Evolutionary conservation across 345 rosid genomes (phyloP).

Genomic region (Mangifera indica): DNA sequence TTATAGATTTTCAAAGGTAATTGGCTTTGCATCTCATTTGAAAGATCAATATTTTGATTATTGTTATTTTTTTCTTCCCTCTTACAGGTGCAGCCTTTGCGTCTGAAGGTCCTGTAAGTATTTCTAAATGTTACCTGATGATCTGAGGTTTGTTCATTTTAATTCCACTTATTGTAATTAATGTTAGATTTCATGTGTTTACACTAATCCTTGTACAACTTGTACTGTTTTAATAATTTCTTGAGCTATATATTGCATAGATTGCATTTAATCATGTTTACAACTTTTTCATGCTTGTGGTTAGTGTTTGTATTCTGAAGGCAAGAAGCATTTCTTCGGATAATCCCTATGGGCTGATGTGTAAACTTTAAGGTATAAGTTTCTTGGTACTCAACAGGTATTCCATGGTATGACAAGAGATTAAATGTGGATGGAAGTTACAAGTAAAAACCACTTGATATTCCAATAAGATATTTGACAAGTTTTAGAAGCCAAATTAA

Average conservation of each 20-base stretch:
- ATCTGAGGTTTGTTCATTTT: neutral
- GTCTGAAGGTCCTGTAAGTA: slow-evolving; percentile 44
- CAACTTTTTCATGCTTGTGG: neutral
- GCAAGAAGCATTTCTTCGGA: neutral
- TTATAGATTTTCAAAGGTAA: slow-evolving; percentile 8
- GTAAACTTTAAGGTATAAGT: neutral
- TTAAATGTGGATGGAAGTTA: neutral
- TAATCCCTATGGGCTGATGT: slow-evolving; percentile 2
- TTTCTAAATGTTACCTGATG: slow-evolving; percentile 9
- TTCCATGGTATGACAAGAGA: neutral
- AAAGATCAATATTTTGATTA: slow-evolving; percentile 18
- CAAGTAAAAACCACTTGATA: neutral
- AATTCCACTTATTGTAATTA: neutral
- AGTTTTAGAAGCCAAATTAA: neutral
- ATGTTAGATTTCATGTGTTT: neutral
- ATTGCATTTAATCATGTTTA: neutral
- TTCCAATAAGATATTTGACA: neutral
- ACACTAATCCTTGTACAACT: neutral
- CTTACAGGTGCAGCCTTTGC: slow-evolving; percentile 36
- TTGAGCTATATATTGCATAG: neutral
- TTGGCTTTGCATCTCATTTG: neutral
- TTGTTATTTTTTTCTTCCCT: slow-evolving; percentile 12
- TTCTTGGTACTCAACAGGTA: neutral
- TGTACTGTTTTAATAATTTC: neutral
- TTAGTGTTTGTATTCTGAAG: neutral